Evolutionary conservation across 108 stramenopile genomes (phyloP), one percentile per base, ranked within the genome.

Genomic region (Mediolabrus comicus): DNA sequence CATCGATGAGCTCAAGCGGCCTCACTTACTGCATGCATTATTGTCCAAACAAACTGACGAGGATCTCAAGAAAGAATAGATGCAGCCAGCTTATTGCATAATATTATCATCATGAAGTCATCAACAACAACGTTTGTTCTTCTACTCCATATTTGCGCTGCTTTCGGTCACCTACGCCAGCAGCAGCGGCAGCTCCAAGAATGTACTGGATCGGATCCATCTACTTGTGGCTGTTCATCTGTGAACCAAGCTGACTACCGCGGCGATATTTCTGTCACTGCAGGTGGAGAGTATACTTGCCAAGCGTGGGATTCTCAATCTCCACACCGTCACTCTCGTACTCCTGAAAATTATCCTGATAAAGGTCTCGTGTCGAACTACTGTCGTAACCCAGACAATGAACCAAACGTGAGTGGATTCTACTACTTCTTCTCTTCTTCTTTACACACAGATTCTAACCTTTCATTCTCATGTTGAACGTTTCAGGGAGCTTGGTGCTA

Each of bases 401-500:
- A 56, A 31, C 55, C 55, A 3, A n/a, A 17, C 30, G 10, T 28
- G 29, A n/a, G n/a, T n/a, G n/a, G n/a, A n/a, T n/a, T n/a, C n/a
- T n/a, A n/a, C n/a, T n/a, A n/a, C n/a, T n/a, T n/a, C n/a, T n/a
- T n/a, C n/a, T n/a, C n/a, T n/a, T n/a, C n/a, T n/a, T n/a, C n/a
- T n/a, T n/a, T n/a, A n/a, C n/a, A n/a, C n/a, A n/a, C n/a, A n/a
- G n/a, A n/a, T n/a, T n/a, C n/a, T n/a, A n/a, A n/a, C n/a, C n/a
- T n/a, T n/a, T n/a, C n/a, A n/a, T n/a, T n/a, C n/a, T n/a, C n/a
- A n/a, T n/a, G n/a, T n/a, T n/a, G n/a, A n/a, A n/a, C n/a, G n/a
- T n/a, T n/a, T n/a, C n/a, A n/a, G 13, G 49, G 60, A 24, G 60
- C 60, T 11, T 65, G 64, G 64, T 65, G 64, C n/a, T 65, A 65